These are phyloP conservation scores for Sclerotinia nivalis DNA, from an alignment of 2,329 filamentous ascomycete species.

Conservation along the genomic window DNA sequence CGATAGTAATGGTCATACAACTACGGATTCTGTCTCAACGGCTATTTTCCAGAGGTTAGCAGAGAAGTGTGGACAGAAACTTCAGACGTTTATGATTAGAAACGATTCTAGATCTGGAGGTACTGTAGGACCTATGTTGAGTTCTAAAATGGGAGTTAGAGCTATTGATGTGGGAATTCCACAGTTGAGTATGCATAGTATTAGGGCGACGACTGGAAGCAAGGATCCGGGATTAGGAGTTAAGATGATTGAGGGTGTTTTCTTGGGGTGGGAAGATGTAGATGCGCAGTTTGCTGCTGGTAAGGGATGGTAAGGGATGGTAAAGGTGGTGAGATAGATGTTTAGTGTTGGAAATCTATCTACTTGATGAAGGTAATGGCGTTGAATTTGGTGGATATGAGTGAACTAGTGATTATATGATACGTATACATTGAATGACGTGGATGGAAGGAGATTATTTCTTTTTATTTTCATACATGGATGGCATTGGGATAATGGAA, in stretches of 20 bases:
- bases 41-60: slow-evolving; percentile 78
- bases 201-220: slow-evolving; percentile 83
- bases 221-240: slow-evolving; percentile 87
- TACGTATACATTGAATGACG: too few relatives aligned
- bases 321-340: slow-evolving; percentile 26
- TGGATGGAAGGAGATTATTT: too few relatives aligned
- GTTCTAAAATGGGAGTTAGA: slow-evolving; percentile 74
- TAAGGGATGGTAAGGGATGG: slow-evolving; percentile 1
- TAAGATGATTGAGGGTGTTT: slow-evolving; percentile 84
- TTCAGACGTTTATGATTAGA: slow-evolving; percentile 92
- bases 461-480: too few relatives aligned
- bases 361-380: neutral
- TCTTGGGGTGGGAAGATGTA: slow-evolving; percentile 82
- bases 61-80: slow-evolving; percentile 66
- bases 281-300: slow-evolving; percentile 68
- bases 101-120: slow-evolving; percentile 89
- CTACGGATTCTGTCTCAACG: slow-evolving; percentile 84
- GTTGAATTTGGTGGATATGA: too few relatives aligned
- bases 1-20: slow-evolving; percentile 94
- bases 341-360: neutral
- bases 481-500: too few relatives aligned
- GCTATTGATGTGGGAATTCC: slow-evolving; percentile 87
- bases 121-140: slow-evolving; percentile 92
- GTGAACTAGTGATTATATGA: too few relatives aligned
- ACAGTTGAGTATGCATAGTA: slow-evolving; percentile 91